Evolutionary conservation across 2,329 filamentous ascomycete genomes (phyloP).

Genomic region (Talaromyces piceae): DNA sequence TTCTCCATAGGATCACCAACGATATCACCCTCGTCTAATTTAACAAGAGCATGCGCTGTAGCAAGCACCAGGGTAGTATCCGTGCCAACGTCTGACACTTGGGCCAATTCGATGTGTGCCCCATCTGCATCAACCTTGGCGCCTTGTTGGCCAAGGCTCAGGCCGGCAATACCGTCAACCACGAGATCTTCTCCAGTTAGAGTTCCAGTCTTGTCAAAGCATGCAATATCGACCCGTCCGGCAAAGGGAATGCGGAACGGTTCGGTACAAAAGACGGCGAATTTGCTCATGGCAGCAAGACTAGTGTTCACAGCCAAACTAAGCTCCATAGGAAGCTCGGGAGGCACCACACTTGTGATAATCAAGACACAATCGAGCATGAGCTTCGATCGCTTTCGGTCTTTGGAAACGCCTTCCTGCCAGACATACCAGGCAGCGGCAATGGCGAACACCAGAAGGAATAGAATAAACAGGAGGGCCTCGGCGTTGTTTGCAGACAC

Average conservation of each 20-base stretch:
- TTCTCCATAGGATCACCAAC: slow-evolving; percentile 99
- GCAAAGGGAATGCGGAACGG: slow-evolving; percentile 97
- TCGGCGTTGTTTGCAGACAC: slow-evolving; percentile 98
- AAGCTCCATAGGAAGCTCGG: slow-evolving; percentile 95
- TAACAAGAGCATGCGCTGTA: slow-evolving; percentile 90
- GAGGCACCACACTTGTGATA: slow-evolving; percentile 95
- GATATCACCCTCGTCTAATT: slow-evolving; percentile 91
- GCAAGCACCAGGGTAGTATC: slow-evolving; percentile 90
- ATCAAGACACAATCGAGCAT: slow-evolving; percentile 96
- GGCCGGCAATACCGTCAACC: slow-evolving; percentile 90
- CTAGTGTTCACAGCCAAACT: slow-evolving; percentile 97
- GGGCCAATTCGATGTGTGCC: slow-evolving; percentile 70
- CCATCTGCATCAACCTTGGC: slow-evolving; percentile 67
- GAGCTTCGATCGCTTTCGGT: slow-evolving; percentile 94
- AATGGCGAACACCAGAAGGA: slow-evolving; percentile 90
- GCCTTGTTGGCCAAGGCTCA: slow-evolving; percentile 63
- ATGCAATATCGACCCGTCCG: slow-evolving; percentile 89
- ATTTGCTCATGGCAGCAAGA: slow-evolving; percentile 86
- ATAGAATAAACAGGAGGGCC: slow-evolving; percentile 94
- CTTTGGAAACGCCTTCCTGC: slow-evolving; percentile 89
- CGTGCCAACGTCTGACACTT: slow-evolving; percentile 61
- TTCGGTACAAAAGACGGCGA: slow-evolving; percentile 97
- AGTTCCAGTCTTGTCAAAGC: slow-evolving; percentile 98
- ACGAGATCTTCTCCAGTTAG: slow-evolving; percentile 94
- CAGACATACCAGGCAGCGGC: slow-evolving; percentile 99